Percentiles rank a stretch among this genome's conserved stretches.
Evolutionary conservation across 2,329 filamentous ascomycete species (phyloP).

Genomic region (Colletotrichum gloeosporioides): DNA sequence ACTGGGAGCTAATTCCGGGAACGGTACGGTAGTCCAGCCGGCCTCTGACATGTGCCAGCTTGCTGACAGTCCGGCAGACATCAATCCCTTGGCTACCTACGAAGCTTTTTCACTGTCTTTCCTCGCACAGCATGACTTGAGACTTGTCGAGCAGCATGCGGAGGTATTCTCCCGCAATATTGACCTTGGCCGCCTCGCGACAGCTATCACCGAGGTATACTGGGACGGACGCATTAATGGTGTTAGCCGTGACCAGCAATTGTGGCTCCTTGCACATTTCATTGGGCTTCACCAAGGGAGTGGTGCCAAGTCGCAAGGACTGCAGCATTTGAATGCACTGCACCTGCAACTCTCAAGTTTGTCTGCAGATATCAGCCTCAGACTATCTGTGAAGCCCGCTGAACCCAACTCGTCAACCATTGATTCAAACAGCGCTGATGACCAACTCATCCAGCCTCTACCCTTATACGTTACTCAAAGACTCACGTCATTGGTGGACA

Average conservation of each 20-base stretch:
- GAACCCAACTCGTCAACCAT: conserved; percentile 8
- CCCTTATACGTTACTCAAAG: conserved; percentile 68
- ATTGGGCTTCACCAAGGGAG: conserved; percentile 58
- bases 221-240: conserved; percentile 26
- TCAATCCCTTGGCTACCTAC: conserved; percentile 30
- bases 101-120: conserved; percentile 43
- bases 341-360: conserved; percentile 59
- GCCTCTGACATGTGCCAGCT: background rate
- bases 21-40: background rate
- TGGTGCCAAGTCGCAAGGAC: conserved; percentile 36
- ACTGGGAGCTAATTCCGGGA: conserved; percentile 18
- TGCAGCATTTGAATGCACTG: conserved; percentile 54
- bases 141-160: conserved; percentile 46
- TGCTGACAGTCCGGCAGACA: background rate
- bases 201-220: conserved; percentile 44
- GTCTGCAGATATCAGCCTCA: conserved; percentile 55
- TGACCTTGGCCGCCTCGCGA: conserved; percentile 44
- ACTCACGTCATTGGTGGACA: conserved; percentile 74
- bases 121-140: conserved; percentile 39
- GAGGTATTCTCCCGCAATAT: conserved; percentile 40
- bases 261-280: conserved; percentile 73
- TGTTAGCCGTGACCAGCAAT: conserved; percentile 45
- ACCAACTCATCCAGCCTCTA: conserved; percentile 39
- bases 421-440: conserved; percentile 19
- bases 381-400: conserved; percentile 35